Conservation (phyloP, 2,329 filamentous ascomycete genomes). For the Pezizomycotina sp. region DNA sequence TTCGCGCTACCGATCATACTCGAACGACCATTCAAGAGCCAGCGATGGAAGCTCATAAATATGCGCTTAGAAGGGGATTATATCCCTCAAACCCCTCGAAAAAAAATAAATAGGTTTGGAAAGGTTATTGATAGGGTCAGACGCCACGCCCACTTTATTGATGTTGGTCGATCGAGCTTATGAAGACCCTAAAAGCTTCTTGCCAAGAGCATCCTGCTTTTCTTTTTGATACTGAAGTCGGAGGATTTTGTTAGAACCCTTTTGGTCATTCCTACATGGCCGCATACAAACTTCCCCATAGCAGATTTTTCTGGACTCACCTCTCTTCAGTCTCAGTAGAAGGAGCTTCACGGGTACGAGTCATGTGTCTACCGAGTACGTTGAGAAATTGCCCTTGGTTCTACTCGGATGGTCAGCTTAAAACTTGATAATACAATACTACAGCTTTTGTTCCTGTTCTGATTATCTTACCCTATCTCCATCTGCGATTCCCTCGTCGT, state of each 20-base stretch:
- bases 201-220: constrained; percentile 26
- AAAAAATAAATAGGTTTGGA: not conserved
- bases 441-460: not conserved
- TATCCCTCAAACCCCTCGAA: not conserved
- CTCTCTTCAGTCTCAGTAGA: constrained; percentile 25
- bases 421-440: not conserved
- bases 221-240: constrained; percentile 25
- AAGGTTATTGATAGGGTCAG: not conserved
- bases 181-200: constrained; percentile 25
- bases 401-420: constrained; percentile 1
- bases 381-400: constrained; percentile 21
- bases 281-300: not conserved
- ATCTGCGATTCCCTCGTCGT: constrained; percentile 11
- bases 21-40: too few relatives aligned
- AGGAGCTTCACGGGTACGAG: constrained; percentile 20
- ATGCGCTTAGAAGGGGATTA: too few relatives aligned
- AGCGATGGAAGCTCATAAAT: too few relatives aligned
- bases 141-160: not conserved
- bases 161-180: constrained; percentile 4
- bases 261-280: too few relatives aligned
- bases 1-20: too few relatives aligned
- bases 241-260: too few relatives aligned
- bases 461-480: constrained; percentile 13
- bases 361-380: constrained; percentile 24
- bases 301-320: constrained; percentile 8